phyloP scores from a whole-genome alignment of 441 rosid species.

The Mallotus japonicus region DNA sequence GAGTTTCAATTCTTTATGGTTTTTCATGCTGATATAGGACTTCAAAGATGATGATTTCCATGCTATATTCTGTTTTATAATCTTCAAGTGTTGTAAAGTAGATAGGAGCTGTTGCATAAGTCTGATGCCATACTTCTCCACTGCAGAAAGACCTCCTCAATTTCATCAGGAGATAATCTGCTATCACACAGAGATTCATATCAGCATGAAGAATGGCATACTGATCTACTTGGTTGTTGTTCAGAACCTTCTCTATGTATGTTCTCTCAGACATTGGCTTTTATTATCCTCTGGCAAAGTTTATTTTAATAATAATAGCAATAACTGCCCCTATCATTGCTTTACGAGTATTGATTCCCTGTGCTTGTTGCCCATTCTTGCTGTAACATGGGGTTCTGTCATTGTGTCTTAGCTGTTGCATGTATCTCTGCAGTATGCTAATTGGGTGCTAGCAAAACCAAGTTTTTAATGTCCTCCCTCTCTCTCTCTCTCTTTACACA shows the following conservation, averaged over 20 bases:
- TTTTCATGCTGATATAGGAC: not conserved
- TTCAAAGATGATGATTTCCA: slow-evolving; percentile 9
- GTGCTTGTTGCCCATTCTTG: not conserved
- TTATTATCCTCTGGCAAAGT: slow-evolving; percentile 1
- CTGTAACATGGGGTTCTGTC: not conserved
- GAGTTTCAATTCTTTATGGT: not conserved
- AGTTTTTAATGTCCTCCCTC: not conserved
- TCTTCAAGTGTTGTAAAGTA: slow-evolving; percentile 19
- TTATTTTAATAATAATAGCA: not conserved
- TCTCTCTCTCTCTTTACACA: not conserved
- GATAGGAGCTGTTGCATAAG: slow-evolving; percentile 11
- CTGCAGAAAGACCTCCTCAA: slow-evolving; percentile 68
- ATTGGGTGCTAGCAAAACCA: not conserved
- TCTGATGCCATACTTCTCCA: slow-evolving; percentile 23
- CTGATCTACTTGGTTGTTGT: slow-evolving; percentile 85
- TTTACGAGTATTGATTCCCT: not conserved
- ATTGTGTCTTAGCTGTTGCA: slow-evolving; percentile 4
- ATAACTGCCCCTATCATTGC: not conserved
- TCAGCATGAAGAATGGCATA: slow-evolving; percentile 71
- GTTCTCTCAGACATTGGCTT: slow-evolving; percentile 18
- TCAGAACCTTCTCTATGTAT: slow-evolving; percentile 78
- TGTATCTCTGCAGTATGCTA: not conserved
- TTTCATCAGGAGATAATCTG: slow-evolving; percentile 67
- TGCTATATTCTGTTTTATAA: slow-evolving; percentile 8
- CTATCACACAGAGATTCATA: slow-evolving; percentile 56